Conservation (phyloP, 495 filamentous ascomycete genomes). For the Evansstolkia leycettana region DNA sequence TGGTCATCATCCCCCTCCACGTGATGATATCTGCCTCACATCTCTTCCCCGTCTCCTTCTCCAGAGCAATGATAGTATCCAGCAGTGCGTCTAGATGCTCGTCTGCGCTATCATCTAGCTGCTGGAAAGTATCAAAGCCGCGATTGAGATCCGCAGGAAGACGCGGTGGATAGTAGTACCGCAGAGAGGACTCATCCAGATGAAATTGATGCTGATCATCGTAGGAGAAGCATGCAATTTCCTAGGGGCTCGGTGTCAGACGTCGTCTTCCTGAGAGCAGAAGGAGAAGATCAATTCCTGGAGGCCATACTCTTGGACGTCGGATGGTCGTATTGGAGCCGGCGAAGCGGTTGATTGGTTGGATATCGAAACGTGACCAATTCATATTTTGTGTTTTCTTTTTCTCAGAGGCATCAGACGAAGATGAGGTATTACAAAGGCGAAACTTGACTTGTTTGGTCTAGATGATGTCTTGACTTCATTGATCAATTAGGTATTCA, state of each 20-base stretch:
- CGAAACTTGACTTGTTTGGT: too few species aligned
- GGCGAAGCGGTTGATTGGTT: conserved; percentile 47
- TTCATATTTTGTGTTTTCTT: conserved; percentile 14
- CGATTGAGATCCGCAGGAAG: conserved; percentile 59
- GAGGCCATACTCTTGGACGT: conserved; percentile 47
- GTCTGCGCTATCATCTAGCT: conserved; percentile 69
- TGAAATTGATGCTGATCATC: conserved; percentile 68
- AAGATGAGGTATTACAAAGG: too few species aligned
- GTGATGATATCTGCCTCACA: conserved; percentile 74
- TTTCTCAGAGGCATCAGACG: background rate
- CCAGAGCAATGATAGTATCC: conserved; percentile 57
- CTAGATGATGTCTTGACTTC: too few species aligned
- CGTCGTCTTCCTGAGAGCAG: too few species aligned
- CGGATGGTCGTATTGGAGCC: conserved; percentile 51
- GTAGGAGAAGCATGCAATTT: conserved; percentile 86
- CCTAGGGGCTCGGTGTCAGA: conserved; percentile 34
- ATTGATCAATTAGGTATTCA: too few species aligned
- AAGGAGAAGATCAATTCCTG: too few species aligned
- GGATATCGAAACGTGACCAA: conserved; percentile 41
- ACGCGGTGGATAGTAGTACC: conserved; percentile 75
- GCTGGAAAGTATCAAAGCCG: conserved; percentile 74
- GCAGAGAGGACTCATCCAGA: conserved; percentile 63
- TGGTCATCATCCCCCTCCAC: conserved; percentile 98
- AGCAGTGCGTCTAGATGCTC: conserved; percentile 83
- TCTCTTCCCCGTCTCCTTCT: conserved; percentile 50